Percentiles rank a stretch among this genome's conserved stretches.
Conservation (phyloP, 202 grass and related monocot genomes). For the Digitaria exilis region DNA sequence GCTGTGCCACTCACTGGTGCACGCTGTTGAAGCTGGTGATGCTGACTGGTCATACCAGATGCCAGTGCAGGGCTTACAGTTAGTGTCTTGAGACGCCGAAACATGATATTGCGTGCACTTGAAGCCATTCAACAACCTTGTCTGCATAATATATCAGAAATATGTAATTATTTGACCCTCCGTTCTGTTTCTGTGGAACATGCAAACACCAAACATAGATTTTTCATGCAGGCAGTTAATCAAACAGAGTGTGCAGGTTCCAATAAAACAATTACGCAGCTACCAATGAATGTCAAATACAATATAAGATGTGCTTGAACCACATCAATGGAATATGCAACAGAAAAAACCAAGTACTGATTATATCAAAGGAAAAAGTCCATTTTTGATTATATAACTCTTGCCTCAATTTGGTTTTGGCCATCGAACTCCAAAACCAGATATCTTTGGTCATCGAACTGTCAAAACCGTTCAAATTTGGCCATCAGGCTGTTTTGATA, state of each 20-base stretch:
- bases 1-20: constrained; percentile 72
- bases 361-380: no score
- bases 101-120: constrained; percentile 26
- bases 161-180: not conserved
- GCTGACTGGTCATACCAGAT: constrained; percentile 33
- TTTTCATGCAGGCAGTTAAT: not conserved
- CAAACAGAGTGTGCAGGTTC: not conserved
- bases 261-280: not conserved
- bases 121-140: constrained; percentile 26
- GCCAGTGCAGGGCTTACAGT: constrained; percentile 21
- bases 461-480: no score
- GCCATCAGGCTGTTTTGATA: no score
- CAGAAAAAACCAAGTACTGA: not conserved
- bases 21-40: constrained; percentile 57
- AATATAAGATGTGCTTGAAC: not conserved
- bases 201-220: not conserved
- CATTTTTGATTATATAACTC: no score
- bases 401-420: no score
- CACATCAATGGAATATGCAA: not conserved
- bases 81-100: constrained; percentile 38
- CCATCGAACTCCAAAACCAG: no score
- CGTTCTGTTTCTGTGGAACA: not conserved
- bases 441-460: no score
- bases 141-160: constrained; percentile 11
- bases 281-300: not conserved